Evolutionary conservation across 169 alveolate species (phyloP), one percentile per base, ranked within the genome.

Genomic region (Theileria equi): DNA sequence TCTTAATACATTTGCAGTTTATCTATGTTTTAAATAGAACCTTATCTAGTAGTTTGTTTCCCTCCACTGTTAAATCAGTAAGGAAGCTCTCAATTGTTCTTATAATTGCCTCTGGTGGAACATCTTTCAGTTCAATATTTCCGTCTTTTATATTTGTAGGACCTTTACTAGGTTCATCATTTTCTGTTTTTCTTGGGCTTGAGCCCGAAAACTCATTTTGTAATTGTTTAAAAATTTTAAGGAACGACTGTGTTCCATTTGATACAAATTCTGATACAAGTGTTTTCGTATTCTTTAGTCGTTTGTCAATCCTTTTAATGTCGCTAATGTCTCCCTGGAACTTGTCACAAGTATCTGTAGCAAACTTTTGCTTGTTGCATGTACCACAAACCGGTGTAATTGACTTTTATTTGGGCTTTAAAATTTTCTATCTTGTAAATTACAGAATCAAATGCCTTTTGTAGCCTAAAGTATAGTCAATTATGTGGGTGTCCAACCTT

Each of bases 101-200:
- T 0, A 67, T 66, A 19, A 77, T 47, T 8, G 86, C 86, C 28
- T 65, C 63, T 13, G 81, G 63, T 5, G 86, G 86, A n/a, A 67
- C 70, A 3, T 44, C 32, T 16, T 35, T 54, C 38, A 77, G 48
- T 40, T 61, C 77, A 16, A 64, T 36, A 41, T 66, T 25, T 10
- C 25, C 65, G 13, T 65, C n/a, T 1, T 50, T 67, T 21, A 5
- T 23, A 16, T 54, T 29, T 62, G 67, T 58, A 35, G 17, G 68
- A 38, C 23, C 31, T 38, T 10, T 38, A 8, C 3, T 19, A 16
- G 8, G 23, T 26, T 52, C 5, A 3, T 58, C 77, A 5, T 23
- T 53, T 19, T 55, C 54, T 5, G 53, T 31, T 23, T 13, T 43
- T 32, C n/a, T 23, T 32, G 2, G 3, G 16, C 0, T 38, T 3